Conservation (phyloP, 1,284 basidiomycete species). For the Naganishia cerealis region DNA sequence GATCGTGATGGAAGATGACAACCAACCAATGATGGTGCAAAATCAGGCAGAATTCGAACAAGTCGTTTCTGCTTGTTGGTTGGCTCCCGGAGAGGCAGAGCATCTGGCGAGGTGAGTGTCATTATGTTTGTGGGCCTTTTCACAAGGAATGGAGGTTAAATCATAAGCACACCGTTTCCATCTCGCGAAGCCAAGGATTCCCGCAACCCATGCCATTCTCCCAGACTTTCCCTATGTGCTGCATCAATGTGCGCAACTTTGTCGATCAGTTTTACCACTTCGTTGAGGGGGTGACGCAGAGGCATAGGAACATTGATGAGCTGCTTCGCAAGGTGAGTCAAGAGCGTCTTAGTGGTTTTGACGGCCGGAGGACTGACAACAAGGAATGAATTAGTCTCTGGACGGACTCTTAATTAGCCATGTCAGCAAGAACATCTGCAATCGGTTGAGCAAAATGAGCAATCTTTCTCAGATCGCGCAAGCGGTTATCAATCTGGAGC, state of each 20-base stretch:
- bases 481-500: constrained; percentile 88
- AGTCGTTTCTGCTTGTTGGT: constrained; percentile 81
- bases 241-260: constrained; percentile 90
- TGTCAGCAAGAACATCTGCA: constrained; percentile 74
- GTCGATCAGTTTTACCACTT: constrained; percentile 97
- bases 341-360: neutral
- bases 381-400: constrained; percentile 64
- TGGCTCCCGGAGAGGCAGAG: constrained; percentile 67
- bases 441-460: constrained; percentile 67
- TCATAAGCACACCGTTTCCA: too few relatives aligned
- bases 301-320: constrained; percentile 88
- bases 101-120: constrained; percentile 63
- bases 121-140: neutral
- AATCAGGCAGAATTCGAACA: constrained; percentile 69
- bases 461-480: constrained; percentile 93
- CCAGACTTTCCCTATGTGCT: constrained; percentile 89
- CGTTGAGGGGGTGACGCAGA: constrained; percentile 87
- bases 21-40: constrained; percentile 83
- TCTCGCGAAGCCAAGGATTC: constrained; percentile 61
- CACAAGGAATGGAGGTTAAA: constrained; percentile 6
- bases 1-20: constrained; percentile 87
- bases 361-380: neutral
- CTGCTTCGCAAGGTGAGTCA: constrained; percentile 74
- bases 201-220: constrained; percentile 89
- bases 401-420: constrained; percentile 79